A percentile compares a stretch with the other conserved stretches of the same genome.
Conservation (phyloP, 805 yeast genomes). For the Wickerhamomyces rabaulensis region DNA sequence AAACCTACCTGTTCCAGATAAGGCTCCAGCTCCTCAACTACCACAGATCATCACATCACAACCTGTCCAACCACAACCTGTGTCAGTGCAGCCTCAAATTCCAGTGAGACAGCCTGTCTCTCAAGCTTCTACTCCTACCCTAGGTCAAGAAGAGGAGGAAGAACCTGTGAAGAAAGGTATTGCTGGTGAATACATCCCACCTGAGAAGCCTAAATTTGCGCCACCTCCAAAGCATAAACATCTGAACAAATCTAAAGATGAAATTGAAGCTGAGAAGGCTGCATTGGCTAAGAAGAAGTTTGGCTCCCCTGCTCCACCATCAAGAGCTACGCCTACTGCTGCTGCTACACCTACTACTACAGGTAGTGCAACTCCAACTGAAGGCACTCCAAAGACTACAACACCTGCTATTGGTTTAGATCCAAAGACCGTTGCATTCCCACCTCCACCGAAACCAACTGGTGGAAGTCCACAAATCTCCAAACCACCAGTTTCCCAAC, state of each 20-base stretch:
- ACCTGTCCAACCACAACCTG: background rate
- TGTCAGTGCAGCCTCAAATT: background rate
- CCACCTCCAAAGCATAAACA: slow-evolving; percentile 30
- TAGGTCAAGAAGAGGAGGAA: slow-evolving; percentile 9
- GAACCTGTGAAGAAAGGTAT: slow-evolving; percentile 22
- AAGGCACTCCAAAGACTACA: background rate
- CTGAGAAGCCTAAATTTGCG: slow-evolving; percentile 26
- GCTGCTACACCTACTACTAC: background rate
- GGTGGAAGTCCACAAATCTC: background rate
- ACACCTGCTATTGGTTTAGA: slow-evolving; percentile 10
- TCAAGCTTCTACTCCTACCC: background rate
- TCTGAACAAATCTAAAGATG: background rate
- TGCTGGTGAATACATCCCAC: slow-evolving; percentile 30
- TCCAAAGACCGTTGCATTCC: background rate
- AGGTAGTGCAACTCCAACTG: background rate
- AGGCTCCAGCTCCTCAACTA: background rate
- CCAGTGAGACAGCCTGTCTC: background rate
- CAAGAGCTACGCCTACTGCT: background rate
- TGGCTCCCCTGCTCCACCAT: background rate
- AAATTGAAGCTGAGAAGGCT: background rate
- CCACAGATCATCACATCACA: background rate
- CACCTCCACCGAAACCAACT: slow-evolving; percentile 22
- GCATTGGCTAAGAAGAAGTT: too few relatives aligned
- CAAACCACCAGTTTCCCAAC: background rate
- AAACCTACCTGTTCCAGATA: slow-evolving; percentile 17